phyloP scores from a whole-genome alignment of 2,329 filamentous ascomycete species.

The Chalara sp. region DNA sequence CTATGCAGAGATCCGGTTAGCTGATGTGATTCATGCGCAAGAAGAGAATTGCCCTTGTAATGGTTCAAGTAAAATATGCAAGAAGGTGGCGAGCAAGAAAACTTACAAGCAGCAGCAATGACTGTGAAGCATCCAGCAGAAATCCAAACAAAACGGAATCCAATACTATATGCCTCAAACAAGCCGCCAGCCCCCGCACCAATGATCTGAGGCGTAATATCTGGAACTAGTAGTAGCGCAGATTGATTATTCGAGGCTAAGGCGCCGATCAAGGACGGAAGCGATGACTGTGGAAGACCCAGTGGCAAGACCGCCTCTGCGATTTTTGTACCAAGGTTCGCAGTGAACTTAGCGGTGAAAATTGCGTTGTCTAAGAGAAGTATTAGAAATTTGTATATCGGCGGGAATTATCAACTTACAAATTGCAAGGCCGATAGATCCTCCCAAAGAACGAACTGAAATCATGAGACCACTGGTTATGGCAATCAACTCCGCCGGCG shows the following conservation, averaged over 20 bases:
- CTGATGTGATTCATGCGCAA: not conserved
- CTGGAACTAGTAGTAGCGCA: slow-evolving; percentile 22
- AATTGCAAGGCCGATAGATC: slow-evolving; percentile 27
- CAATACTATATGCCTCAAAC: slow-evolving; percentile 22
- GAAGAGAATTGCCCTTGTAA: not conserved
- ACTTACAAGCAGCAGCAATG: slow-evolving; percentile 17
- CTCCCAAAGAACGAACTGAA: slow-evolving; percentile 35
- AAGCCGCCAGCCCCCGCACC: slow-evolving; percentile 20
- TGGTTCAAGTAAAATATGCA: slow-evolving; percentile 27
- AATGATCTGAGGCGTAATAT: slow-evolving; percentile 25
- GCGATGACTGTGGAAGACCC: slow-evolving; percentile 18
- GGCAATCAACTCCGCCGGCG: slow-evolving; percentile 30
- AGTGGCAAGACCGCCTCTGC: slow-evolving; percentile 23
- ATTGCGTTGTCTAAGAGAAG: slow-evolving; percentile 28
- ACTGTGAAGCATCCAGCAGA: slow-evolving; percentile 24
- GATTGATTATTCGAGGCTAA: slow-evolving; percentile 21
- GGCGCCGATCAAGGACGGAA: slow-evolving; percentile 22
- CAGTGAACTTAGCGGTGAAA: slow-evolving; percentile 20
- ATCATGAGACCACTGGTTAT: slow-evolving; percentile 29
- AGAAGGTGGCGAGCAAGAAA: slow-evolving; percentile 15
- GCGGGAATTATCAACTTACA: not conserved
- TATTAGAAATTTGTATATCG: no score
- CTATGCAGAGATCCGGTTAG: not conserved
- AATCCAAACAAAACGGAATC: slow-evolving; percentile 30
- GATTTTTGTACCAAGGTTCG: slow-evolving; percentile 23